Percentiles rank a stretch among this genome's conserved stretches.
These are phyloP conservation scores for Aspergillus versicolor DNA, from an alignment of 2,329 filamentous ascomycete genomes.

Conservation along the genomic window DNA sequence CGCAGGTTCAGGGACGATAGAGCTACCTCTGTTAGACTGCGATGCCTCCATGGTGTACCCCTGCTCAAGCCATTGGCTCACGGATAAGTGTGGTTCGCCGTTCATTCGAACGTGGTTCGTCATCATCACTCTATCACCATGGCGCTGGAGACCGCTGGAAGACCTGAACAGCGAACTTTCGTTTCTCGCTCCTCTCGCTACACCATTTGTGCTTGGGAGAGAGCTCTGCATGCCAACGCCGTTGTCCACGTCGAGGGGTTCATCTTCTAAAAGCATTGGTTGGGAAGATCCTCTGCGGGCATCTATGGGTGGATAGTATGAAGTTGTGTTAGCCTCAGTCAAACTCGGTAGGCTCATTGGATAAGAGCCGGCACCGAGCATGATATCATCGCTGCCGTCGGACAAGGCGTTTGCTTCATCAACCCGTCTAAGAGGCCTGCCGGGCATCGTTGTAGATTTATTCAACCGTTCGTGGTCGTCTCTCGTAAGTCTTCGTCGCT, in stretches of 20 bases:
- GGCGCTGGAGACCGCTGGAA: neutral
- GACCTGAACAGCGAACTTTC: neutral
- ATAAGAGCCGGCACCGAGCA: constrained; percentile 4
- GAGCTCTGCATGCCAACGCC: neutral
- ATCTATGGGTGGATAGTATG: constrained; percentile 9
- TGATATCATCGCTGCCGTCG: neutral
- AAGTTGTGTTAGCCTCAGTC: too few species aligned
- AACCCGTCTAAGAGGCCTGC: neutral
- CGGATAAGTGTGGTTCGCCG: neutral
- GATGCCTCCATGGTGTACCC: neutral
- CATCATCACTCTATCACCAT: neutral
- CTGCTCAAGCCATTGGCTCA: neutral
- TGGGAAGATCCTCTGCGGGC: constrained; percentile 15
- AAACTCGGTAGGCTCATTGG: too few species aligned
- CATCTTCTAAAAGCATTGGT: constrained; percentile 36
- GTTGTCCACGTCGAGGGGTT: neutral
- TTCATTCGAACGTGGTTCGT: too few species aligned
- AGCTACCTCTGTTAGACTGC: constrained; percentile 2
- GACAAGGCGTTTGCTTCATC: too few species aligned
- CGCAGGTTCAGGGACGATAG: neutral
- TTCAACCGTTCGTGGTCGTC: constrained; percentile 28
- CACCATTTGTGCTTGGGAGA: neutral
- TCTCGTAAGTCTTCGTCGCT: constrained; percentile 34
- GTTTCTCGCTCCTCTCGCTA: neutral
- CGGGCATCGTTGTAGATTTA: neutral